These are phyloP conservation scores for Diaporthe humulicola DNA, from an alignment of 2,329 filamentous ascomycete genomes.

Conservation along the genomic window DNA sequence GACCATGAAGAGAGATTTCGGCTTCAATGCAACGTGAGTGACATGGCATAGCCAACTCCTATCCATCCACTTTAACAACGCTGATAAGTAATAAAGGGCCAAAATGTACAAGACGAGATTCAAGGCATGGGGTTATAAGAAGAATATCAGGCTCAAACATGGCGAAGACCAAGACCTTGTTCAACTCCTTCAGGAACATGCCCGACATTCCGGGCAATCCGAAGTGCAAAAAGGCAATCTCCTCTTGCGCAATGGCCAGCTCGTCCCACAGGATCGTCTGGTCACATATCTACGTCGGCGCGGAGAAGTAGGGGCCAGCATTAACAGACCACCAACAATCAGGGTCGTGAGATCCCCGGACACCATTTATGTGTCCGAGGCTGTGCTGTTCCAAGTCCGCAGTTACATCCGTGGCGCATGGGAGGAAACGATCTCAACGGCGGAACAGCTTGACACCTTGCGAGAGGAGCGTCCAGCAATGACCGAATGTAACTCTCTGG, in stretches of 20 bases:
- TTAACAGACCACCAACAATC: neutral
- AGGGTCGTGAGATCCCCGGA: neutral
- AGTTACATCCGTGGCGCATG: neutral
- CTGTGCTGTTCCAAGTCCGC: neutral
- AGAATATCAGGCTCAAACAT: slow-evolving; percentile 25
- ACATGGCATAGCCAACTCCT: no score
- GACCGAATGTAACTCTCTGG: neutral
- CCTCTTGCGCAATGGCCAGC: slow-evolving; percentile 25
- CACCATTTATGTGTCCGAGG: neutral
- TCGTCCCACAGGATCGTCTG: slow-evolving; percentile 27
- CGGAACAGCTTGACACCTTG: neutral
- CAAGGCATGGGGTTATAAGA: slow-evolving; percentile 12
- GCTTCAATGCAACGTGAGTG: slow-evolving; percentile 30
- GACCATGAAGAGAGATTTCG: slow-evolving; percentile 17
- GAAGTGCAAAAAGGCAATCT: neutral
- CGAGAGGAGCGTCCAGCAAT: neutral
- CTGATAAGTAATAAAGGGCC: neutral
- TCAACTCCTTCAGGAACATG: neutral
- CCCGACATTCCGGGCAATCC: neutral
- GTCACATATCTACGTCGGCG: slow-evolving; percentile 17
- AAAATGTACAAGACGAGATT: slow-evolving; percentile 34
- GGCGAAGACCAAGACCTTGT: slow-evolving; percentile 4
- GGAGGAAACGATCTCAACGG: neutral
- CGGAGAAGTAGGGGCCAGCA: neutral
- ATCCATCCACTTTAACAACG: neutral